A percentile compares a stretch with the other conserved stretches of the same genome.
Evolutionary conservation across 2,329 filamentous ascomycete genomes (phyloP).

Genomic region (Zymoseptoria brevis): DNA sequence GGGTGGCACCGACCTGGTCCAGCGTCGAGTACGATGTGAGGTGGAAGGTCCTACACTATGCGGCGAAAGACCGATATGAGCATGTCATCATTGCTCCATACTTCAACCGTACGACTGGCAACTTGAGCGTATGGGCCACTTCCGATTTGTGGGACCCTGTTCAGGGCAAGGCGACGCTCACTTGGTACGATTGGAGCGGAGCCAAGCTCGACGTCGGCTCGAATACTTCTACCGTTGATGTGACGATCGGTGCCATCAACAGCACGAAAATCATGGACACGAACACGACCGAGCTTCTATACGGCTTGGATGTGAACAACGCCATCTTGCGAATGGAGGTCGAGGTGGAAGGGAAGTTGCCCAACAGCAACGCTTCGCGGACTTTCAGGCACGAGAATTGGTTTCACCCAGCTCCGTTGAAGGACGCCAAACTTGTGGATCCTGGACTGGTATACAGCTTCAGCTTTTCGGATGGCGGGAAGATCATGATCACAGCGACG

Average conservation of each 20-base stretch:
- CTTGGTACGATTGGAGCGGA: conserved; percentile 47
- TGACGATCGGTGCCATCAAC: conserved; percentile 46
- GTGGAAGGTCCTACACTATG: conserved; percentile 56
- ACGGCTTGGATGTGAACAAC: conserved; percentile 26
- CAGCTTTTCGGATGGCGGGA: conserved; percentile 15
- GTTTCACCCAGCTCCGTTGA: conserved; percentile 42
- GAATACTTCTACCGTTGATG: conserved; percentile 26
- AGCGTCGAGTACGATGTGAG: conserved; percentile 55
- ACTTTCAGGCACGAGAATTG: conserved; percentile 45
- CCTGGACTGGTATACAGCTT: conserved; percentile 42
- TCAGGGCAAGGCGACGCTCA: conserved; percentile 40
- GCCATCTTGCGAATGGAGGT: conserved; percentile 41
- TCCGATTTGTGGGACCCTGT: conserved; percentile 50
- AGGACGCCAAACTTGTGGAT: conserved; percentile 41
- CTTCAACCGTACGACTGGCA: conserved; percentile 44
- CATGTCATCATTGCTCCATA: conserved; percentile 53
- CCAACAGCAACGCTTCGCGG: conserved; percentile 35
- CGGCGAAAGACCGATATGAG: conserved; percentile 50
- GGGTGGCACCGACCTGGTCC: conserved; percentile 55
- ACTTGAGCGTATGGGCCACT: conserved; percentile 48
- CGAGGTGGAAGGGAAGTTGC: conserved; percentile 37
- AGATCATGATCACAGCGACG: conserved; percentile 36
- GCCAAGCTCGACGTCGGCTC: conserved; percentile 34
- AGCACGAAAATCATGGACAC: conserved; percentile 41
- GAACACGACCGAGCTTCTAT: conserved; percentile 32